Percentiles rank a stretch among this genome's conserved stretches.
Conservation (phyloP, 2,329 filamentous ascomycete genomes). For the Boeremia exigua region DNA sequence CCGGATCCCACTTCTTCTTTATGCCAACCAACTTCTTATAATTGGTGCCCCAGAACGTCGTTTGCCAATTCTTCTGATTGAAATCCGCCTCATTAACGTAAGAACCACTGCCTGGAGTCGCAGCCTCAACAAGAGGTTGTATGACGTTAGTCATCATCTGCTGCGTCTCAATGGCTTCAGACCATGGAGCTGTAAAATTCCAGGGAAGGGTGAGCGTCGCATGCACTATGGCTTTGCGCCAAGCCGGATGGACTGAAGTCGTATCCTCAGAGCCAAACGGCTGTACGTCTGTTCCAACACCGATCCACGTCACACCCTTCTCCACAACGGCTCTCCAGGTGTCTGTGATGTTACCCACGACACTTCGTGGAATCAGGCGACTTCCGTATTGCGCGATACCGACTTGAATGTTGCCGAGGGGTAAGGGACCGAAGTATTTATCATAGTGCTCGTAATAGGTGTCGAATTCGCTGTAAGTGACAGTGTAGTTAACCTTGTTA, state of each 20-base stretch:
- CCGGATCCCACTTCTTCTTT: constrained; percentile 41
- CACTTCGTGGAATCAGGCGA: constrained; percentile 25
- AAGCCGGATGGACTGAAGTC: constrained; percentile 32
- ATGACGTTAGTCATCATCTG: constrained; percentile 27
- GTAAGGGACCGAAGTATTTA: constrained; percentile 31
- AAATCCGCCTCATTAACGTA: constrained; percentile 39
- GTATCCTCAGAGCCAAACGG: constrained; percentile 20
- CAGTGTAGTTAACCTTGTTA: constrained; percentile 21
- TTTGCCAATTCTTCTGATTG: constrained; percentile 27
- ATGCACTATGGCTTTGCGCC: constrained; percentile 29
- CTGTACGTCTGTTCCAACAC: constrained; percentile 23
- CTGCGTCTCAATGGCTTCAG: constrained; percentile 22
- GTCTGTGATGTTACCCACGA: constrained; percentile 17
- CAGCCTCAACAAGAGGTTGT: constrained; percentile 24
- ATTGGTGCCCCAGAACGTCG: constrained; percentile 31
- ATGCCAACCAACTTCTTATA: constrained; percentile 33
- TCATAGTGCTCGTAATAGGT: constrained; percentile 32
- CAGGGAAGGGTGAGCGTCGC: constrained; percentile 25
- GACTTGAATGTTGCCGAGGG: constrained; percentile 27
- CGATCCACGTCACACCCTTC: constrained; percentile 28
- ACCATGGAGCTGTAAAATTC: constrained; percentile 28
- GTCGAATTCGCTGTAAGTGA: constrained; percentile 18
- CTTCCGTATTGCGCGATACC: constrained; percentile 28
- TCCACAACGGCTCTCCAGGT: constrained; percentile 26
- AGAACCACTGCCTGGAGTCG: constrained; percentile 25